These are phyloP conservation scores for Fusarium sp. DNA, from an alignment of 2,329 filamentous ascomycete species.

Conservation along the genomic window DNA sequence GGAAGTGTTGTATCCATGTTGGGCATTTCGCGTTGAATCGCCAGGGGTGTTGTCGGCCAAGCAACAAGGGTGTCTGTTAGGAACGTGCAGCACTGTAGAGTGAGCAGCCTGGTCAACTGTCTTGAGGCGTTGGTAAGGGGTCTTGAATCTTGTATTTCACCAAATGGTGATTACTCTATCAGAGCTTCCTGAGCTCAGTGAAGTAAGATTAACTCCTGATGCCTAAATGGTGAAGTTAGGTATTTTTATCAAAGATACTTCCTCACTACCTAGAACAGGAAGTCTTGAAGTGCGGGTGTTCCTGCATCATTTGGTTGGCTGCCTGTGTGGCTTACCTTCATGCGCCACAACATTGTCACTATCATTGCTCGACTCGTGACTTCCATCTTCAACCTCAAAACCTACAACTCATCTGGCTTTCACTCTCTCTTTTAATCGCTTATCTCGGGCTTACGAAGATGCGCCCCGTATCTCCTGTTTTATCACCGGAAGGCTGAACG, in stretches of 20 bases:
- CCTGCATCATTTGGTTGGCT: constrained; percentile 27
- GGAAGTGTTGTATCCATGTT: constrained; percentile 34
- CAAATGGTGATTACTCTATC: not conserved
- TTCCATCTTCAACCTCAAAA: constrained; percentile 34
- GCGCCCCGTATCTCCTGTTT: not conserved
- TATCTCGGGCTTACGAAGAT: constrained; percentile 23
- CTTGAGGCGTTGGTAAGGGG: not conserved
- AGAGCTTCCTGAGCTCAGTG: not conserved
- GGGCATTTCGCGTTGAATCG: constrained; percentile 12
- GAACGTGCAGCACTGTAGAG: constrained; percentile 2
- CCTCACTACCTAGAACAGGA: not conserved
- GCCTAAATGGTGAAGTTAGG: not conserved
- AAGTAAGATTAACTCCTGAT: not conserved
- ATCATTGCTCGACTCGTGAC: constrained; percentile 40
- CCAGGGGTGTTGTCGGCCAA: constrained; percentile 32
- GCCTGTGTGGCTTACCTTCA: constrained; percentile 38
- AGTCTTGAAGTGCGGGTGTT: not conserved
- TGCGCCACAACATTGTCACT: constrained; percentile 37
- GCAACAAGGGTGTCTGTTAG: constrained; percentile 30
- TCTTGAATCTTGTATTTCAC: not conserved
- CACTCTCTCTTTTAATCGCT: constrained; percentile 9
- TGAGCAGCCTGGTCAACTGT: not conserved
- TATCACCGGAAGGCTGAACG: constrained; percentile 10
- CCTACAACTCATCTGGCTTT: constrained; percentile 40
- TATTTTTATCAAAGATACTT: not conserved